Evolutionary conservation across 805 yeast species (phyloP), one percentile per base, ranked within the genome.

Genomic region (Vanderwaltozyma polyspora): DNA sequence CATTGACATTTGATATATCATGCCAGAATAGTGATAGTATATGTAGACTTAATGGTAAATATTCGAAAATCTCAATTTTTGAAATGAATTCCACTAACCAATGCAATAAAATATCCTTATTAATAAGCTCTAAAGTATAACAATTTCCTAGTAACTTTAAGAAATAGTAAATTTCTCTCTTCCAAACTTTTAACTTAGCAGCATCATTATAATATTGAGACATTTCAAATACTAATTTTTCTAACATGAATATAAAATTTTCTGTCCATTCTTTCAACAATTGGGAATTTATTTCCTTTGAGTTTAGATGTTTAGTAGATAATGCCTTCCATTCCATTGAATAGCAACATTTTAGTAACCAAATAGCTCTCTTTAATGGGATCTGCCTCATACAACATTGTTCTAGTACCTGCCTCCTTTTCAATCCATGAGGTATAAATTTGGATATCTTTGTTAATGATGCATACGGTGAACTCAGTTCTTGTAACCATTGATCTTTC

Each of bases 261-360:
- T 76, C 81, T 0, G 96, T 82, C 97, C 97, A 89, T 51, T 85
- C 95, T 38, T 72, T 73, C 14, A 79, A 63, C 85, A 95, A 79
- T 31, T 68, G 72, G 17, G 60, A 54, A 24, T 42, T 35, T 9
- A 37, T 33, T 18, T 39, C 39, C 14, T 30, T 24, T 6, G 11
- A 21, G 31, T 39, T 27, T 25, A 40, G 46, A 18, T 43, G 34
- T 25, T 35, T 36, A 4, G 42, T 37, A 12, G 29, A 35, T 24
- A 50, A 33, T 2, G 42, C 32, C 28, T 53, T 49, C 53, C 61
- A 45, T 61, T 85, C 95, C 42, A 86, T 81, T 10, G 82, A 76
- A 17, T 87, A 76, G 3, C 87, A 84, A 55, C 95, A 84, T 42
- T 83, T 74, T 3, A 89, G 80, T 39, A 91, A 70, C 98, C 98